Conservation (phyloP, 2,329 filamentous ascomycete genomes). For the Trichoderma pleuroti region DNA sequence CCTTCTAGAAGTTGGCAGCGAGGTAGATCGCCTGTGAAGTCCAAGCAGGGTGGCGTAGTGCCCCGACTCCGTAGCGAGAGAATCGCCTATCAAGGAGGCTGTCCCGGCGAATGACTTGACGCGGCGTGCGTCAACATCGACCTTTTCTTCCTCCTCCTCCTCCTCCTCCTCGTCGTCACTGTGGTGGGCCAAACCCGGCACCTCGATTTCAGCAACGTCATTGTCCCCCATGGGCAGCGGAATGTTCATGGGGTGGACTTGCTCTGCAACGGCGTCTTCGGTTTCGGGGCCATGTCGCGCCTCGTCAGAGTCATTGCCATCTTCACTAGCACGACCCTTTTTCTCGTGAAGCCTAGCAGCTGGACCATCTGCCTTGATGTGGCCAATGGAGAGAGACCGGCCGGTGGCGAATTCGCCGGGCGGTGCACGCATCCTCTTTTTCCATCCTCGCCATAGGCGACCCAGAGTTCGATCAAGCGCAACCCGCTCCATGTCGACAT, state of each 20-base stretch:
- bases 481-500: constrained; percentile 88
- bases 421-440: constrained; percentile 71
- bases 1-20: constrained; percentile 42
- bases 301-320: constrained; percentile 11
- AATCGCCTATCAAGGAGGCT: constrained; percentile 16
- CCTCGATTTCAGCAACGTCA: constrained; percentile 77
- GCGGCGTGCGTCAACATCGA: constrained; percentile 37
- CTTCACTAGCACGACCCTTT: constrained; percentile 18
- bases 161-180: constrained; percentile 58
- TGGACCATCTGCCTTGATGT: constrained; percentile 34
- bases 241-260: constrained; percentile 43
- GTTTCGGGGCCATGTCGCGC: constrained; percentile 22
- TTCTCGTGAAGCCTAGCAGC: constrained; percentile 36
- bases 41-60: constrained; percentile 32
- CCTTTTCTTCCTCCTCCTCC: constrained; percentile 31
- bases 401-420: constrained; percentile 44
- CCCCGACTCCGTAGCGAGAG: background rate
- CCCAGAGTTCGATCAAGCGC: constrained; percentile 86
- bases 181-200: constrained; percentile 63
- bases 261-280: constrained; percentile 26
- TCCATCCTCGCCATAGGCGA: constrained; percentile 90
- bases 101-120: constrained; percentile 43
- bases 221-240: constrained; percentile 65
- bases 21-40: constrained; percentile 45
- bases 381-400: constrained; percentile 47